Conservation (phyloP, 352 stramenopile genomes). For the Globisporangium barbulae region DNA sequence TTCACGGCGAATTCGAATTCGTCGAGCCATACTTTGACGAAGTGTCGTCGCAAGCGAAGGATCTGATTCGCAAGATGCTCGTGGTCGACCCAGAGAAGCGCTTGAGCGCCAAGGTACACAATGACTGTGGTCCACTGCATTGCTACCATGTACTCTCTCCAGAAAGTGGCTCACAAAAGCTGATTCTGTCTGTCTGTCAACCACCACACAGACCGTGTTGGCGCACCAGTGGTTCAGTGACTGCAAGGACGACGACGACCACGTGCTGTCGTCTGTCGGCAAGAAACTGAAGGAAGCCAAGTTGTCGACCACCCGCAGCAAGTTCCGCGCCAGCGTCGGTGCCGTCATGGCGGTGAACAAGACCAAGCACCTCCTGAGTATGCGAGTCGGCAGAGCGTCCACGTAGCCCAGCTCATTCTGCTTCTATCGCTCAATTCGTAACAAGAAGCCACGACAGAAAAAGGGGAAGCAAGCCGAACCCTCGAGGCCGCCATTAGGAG, state of each 20-base stretch:
- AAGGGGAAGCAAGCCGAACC: neutral
- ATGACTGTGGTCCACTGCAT: neutral
- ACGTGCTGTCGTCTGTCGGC: constrained; percentile 47
- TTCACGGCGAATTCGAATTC: constrained; percentile 88
- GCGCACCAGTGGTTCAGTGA: constrained; percentile 75
- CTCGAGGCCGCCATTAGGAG: neutral
- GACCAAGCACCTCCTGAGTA: constrained; percentile 59
- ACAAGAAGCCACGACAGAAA: neutral
- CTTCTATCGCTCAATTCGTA: neutral
- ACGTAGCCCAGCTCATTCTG: constrained; percentile 15
- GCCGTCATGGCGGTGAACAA: constrained; percentile 77
- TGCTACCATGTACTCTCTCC: neutral
- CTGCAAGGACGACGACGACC: constrained; percentile 55
- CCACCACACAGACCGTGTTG: constrained; percentile 38
- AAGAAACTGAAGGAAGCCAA: constrained; percentile 75
- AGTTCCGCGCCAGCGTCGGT: constrained; percentile 67
- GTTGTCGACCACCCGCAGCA: constrained; percentile 51
- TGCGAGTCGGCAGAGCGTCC: constrained; percentile 23
- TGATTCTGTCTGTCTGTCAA: neutral
- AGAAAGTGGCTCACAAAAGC: neutral
- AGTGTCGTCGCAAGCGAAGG: constrained; percentile 89
- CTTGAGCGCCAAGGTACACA: constrained; percentile 45
- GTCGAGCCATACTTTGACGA: constrained; percentile 90
- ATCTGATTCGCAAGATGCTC: constrained; percentile 93
- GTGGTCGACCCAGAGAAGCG: constrained; percentile 85